phyloP scores from a whole-genome alignment of 176 grass and related monocot genomes.

The Thinopyrum elongatum region DNA sequence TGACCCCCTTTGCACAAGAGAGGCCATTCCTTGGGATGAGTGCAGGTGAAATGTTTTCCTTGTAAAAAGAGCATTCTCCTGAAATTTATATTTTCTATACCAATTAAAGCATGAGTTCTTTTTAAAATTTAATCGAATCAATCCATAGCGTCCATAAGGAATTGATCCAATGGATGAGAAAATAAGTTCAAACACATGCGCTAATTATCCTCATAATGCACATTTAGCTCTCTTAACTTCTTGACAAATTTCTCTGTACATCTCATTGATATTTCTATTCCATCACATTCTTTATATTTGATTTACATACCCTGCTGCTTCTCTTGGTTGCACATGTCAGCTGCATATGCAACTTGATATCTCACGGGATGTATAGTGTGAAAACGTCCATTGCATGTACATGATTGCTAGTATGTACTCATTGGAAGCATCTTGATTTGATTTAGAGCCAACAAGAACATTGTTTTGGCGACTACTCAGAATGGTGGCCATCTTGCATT shows the following conservation, averaged over 20 bases:
- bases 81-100: background rate
- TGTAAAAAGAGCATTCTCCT: conserved; percentile 4
- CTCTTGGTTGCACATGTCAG: background rate
- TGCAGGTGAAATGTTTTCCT: conserved; percentile 64
- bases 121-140: background rate
- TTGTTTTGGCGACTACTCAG: conserved; percentile 86
- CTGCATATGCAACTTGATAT: too few species aligned
- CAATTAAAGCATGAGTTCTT: background rate
- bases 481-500: conserved; percentile 96
- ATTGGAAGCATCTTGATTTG: conserved; percentile 32
- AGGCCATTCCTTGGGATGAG: conserved; percentile 97
- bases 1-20: conserved; percentile 93
- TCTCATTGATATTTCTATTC: background rate
- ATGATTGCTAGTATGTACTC: background rate
- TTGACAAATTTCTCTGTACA: background rate
- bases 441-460: conserved; percentile 84
- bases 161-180: background rate
- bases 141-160: background rate
- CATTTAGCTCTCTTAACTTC: background rate
- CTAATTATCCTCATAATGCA: background rate
- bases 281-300: background rate
- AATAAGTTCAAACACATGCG: background rate
- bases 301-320: background rate
- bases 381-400: background rate
- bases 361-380: too few species aligned